Base-by-base conservation (phyloP, 2,329 filamentous ascomycete genomes). In the Metarhizium robertsii region DNA sequence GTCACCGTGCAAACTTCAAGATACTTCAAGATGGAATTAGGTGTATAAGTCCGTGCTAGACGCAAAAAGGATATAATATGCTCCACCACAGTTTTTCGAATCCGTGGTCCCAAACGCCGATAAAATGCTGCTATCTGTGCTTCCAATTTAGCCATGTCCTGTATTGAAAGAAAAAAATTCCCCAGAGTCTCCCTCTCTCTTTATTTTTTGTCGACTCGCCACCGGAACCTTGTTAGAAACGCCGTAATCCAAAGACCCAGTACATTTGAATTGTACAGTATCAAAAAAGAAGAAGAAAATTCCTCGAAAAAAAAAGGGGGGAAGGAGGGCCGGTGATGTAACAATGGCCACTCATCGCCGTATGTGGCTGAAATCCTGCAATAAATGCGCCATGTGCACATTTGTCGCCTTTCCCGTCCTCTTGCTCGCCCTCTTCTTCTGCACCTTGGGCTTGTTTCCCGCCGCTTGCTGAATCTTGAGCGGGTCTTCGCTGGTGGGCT, bases 381-480 rank as follows among this genome's bases (percentile, higher is more conserved):
- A 77, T 57, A 95, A 79, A 60, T 86, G 84, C 62, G 79, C 79
- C 90, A 96, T 95, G 69, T 96, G 91, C 32, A 84, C 84, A 68
- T 96, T 96, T 30, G 90, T 95, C 55, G 87, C 85, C 78, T 92
- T 94, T 61, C 87, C 88, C 46, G 83, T 83, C 57, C 85, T 80
- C 61, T 89, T 82, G 62, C 73, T 71, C 30, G 76, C 74, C 48
- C 84, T 77, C 68, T 88, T 89, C 73, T 89, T 88, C 70, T 85
- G 84, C 73, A 87, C 86, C 74, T 89, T 88, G 62, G 85, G 73
- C 67, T 80, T 83, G 58, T 79, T 81, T 16, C 42, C 42, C 25
- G 79, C 74, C 16, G 60, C 65, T 52, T 65, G 61, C 40, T 60
- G 64, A 6, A 62, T 51, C 81, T 75, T 67, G 62, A 80, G 71